phyloP scores from a whole-genome alignment of 257 asterid species.

The Apocynum venetum region DNA sequence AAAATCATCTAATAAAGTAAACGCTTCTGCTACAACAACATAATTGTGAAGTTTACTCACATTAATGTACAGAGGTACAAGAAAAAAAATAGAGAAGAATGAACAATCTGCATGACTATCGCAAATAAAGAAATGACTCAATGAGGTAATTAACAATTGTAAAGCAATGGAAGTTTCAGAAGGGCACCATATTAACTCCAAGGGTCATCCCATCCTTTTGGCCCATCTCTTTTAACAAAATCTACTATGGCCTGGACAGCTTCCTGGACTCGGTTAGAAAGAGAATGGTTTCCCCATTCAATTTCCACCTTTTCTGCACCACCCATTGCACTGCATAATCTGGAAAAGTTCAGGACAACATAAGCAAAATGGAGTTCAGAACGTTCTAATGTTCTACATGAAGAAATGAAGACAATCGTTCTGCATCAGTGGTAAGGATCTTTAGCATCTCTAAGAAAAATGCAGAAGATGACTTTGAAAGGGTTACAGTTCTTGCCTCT shows the following conservation, averaged over 20 bases:
- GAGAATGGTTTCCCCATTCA: constrained; percentile 65
- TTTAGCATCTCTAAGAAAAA: not conserved
- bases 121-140: not conserved
- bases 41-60: not conserved
- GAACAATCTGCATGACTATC: not conserved
- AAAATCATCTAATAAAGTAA: too few relatives aligned
- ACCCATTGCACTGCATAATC: constrained; percentile 82
- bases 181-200: constrained; percentile 47
- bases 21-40: not conserved
- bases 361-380: not conserved
- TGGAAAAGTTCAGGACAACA: constrained; percentile 21
- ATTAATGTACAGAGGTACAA: constrained; percentile 2
- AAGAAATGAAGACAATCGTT: not conserved
- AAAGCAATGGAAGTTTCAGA: not conserved
- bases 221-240: constrained; percentile 73
- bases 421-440: not conserved
- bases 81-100: not conserved
- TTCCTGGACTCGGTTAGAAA: constrained; percentile 68
- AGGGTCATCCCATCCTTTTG: constrained; percentile 86
- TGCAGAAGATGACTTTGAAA: not conserved
- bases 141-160: not conserved
- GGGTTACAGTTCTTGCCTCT: constrained; percentile 50
- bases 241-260: constrained; percentile 61
- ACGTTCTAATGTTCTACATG: not conserved
- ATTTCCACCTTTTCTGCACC: constrained; percentile 78